A percentile compares a stretch with the other conserved stretches of the same genome.
Evolutionary conservation across 2,329 filamentous ascomycete species (phyloP).

Genomic region (Fusarium papillatum): DNA sequence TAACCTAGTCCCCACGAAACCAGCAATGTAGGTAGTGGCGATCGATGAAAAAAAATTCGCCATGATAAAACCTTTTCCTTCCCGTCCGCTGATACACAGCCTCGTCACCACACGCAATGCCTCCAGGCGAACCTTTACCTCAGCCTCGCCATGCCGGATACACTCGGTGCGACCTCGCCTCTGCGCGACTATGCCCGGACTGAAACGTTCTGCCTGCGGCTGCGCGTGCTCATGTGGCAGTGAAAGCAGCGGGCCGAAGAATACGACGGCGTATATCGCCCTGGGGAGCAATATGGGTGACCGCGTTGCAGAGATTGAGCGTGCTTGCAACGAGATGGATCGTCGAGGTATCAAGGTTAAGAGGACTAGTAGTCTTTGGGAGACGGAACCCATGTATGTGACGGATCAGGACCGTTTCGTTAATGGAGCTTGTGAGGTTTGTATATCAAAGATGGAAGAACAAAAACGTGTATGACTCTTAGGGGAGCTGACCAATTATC

Average conservation of each 20-base stretch:
- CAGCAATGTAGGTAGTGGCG: slow-evolving; percentile 27
- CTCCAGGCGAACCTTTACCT: slow-evolving; percentile 25
- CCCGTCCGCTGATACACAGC: slow-evolving; percentile 16
- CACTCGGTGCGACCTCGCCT: slow-evolving; percentile 31
- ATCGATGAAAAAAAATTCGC: slow-evolving; percentile 7
- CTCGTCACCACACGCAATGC: slow-evolving; percentile 24
- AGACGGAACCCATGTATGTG: slow-evolving; percentile 98
- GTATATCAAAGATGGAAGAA: slow-evolving; percentile 46
- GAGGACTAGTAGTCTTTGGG: slow-evolving; percentile 90
- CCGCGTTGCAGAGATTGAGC: slow-evolving; percentile 86
- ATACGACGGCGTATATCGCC: slow-evolving; percentile 80
- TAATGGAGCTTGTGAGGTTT: slow-evolving; percentile 93
- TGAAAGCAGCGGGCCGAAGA: slow-evolving; percentile 47
- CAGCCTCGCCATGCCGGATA: slow-evolving; percentile 23
- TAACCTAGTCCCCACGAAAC: slow-evolving; percentile 5
- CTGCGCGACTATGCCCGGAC: slow-evolving; percentile 20
- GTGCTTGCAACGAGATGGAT: slow-evolving; percentile 85
- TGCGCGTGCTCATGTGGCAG: slow-evolving; percentile 50
- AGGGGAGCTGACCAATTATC: slow-evolving; percentile 17
- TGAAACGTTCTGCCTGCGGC: slow-evolving; percentile 49
- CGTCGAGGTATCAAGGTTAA: slow-evolving; percentile 78
- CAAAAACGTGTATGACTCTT: neutral
- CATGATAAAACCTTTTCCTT: slow-evolving; percentile 37
- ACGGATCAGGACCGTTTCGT: slow-evolving; percentile 89
- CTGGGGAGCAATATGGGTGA: slow-evolving; percentile 95